Percentiles rank a stretch among this genome's conserved stretches.
Evolutionary conservation across 805 yeast species (phyloP).

Genomic region (Metschnikowia similis): DNA sequence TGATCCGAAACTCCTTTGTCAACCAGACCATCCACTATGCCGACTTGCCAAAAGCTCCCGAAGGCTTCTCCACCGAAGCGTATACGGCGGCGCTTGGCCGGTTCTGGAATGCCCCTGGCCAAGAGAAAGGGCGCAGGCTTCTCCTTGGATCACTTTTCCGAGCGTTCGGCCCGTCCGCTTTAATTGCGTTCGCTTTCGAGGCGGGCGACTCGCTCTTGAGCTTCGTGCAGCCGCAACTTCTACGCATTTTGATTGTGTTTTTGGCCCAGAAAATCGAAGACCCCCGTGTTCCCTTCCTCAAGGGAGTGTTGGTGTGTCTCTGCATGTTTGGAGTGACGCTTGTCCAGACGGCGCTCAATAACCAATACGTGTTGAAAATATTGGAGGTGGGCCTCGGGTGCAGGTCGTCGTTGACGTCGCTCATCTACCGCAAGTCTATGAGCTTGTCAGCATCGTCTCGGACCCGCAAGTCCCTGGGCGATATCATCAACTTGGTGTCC

Average conservation of each 20-base stretch:
- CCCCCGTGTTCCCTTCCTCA: conserved; percentile 13
- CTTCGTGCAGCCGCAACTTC: conserved; percentile 81
- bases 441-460: conserved; percentile 17
- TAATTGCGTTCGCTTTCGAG: conserved; percentile 23
- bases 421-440: conserved; percentile 21
- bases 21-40: conserved; percentile 28
- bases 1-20: conserved; percentile 37
- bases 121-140: conserved; percentile 3
- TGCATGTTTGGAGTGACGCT: conserved; percentile 59
- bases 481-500: conserved; percentile 22
- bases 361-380: conserved; percentile 60
- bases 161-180: conserved; percentile 26
- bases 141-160: conserved; percentile 18
- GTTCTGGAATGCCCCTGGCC: conserved; percentile 14
- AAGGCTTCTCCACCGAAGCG: conserved; percentile 20
- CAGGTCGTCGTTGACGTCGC: conserved; percentile 20
- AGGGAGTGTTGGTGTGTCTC: conserved; percentile 15
- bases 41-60: conserved; percentile 30
- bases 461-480: conserved; percentile 19
- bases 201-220: conserved; percentile 20
- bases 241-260: conserved; percentile 60
- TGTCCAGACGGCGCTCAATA: conserved; percentile 56
- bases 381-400: conserved; percentile 50
- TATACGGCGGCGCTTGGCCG: conserved; percentile 16
- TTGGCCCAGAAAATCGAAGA: conserved; percentile 38